Conservation (phyloP, 345 rosid species). For the Murraya paniculata region DNA sequence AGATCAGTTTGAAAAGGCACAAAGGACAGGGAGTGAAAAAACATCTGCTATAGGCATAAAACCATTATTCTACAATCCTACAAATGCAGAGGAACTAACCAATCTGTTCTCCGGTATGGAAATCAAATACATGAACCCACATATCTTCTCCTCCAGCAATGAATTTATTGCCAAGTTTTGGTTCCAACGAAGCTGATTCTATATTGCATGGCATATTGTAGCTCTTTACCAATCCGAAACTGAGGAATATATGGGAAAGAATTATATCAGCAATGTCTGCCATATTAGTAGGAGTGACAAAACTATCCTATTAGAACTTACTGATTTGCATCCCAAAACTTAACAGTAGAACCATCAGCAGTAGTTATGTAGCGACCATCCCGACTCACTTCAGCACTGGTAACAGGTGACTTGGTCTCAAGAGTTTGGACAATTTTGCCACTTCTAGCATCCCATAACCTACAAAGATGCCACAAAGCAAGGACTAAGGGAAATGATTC, state of each 20-base stretch:
- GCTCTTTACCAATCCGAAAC: conserved; percentile 90
- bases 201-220: conserved; percentile 78
- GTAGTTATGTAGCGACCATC: conserved; percentile 94
- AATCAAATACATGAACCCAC: conserved; percentile 77
- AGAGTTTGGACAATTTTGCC: conserved; percentile 79
- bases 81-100: conserved; percentile 28
- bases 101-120: conserved; percentile 81
- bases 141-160: conserved; percentile 91
- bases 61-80: background rate
- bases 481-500: background rate
- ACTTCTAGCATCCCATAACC: conserved; percentile 93
- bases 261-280: background rate
- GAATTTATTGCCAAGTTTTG: conserved; percentile 73
- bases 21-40: background rate
- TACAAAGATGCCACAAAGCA: conserved; percentile 18
- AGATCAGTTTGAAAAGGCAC: background rate
- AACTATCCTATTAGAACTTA: conserved; percentile 36
- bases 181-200: conserved; percentile 78
- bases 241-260: conserved; percentile 24
- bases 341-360: conserved; percentile 87
- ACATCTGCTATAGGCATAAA: background rate
- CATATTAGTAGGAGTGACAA: background rate
- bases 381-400: conserved; percentile 94
- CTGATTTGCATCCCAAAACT: conserved; percentile 99
- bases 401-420: conserved; percentile 81